Evolutionary conservation across 2,329 filamentous ascomycete species (phyloP).

Genomic region (Trichoderma sp.): DNA sequence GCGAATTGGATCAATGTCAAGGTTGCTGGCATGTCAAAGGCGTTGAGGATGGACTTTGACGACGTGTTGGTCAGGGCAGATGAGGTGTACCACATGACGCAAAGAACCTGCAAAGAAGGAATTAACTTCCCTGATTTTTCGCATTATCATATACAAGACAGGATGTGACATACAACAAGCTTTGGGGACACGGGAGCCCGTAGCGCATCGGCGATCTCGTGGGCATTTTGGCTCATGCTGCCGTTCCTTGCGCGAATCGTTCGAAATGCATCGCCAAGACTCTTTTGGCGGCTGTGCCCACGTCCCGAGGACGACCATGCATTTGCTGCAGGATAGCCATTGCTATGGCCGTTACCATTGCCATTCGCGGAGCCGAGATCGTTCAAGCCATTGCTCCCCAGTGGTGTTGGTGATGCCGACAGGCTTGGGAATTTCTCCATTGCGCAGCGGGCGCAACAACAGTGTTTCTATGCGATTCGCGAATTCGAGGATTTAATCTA

Average conservation of each 20-base stretch:
- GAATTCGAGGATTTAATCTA: background rate
- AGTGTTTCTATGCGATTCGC: background rate
- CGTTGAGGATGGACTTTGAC: conserved; percentile 93
- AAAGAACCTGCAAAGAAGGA: conserved; percentile 62
- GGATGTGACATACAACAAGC: conserved; percentile 33
- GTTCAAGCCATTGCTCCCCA: conserved; percentile 30
- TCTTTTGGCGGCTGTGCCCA: conserved; percentile 74
- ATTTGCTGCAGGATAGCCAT: conserved; percentile 16
- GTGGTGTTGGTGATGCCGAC: conserved; percentile 41
- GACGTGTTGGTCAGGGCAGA: conserved; percentile 97
- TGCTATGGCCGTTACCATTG: background rate
- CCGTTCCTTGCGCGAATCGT: conserved; percentile 77
- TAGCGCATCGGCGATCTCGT: conserved; percentile 87
- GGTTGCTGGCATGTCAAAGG: conserved; percentile 85
- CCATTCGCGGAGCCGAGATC: conserved; percentile 33
- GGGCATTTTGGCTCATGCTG: conserved; percentile 88
- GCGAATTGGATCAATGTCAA: conserved; percentile 91
- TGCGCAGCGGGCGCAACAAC: background rate
- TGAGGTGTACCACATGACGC: conserved; percentile 89
- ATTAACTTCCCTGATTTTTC: background rate
- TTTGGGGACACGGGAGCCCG: conserved; percentile 82
- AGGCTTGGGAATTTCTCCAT: conserved; percentile 61
- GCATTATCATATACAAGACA: background rate
- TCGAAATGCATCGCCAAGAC: conserved; percentile 81
- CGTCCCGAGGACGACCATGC: conserved; percentile 34